Base-by-base conservation (phyloP, 257 asterid genomes). In the Solanum chiquidenum region DNA sequence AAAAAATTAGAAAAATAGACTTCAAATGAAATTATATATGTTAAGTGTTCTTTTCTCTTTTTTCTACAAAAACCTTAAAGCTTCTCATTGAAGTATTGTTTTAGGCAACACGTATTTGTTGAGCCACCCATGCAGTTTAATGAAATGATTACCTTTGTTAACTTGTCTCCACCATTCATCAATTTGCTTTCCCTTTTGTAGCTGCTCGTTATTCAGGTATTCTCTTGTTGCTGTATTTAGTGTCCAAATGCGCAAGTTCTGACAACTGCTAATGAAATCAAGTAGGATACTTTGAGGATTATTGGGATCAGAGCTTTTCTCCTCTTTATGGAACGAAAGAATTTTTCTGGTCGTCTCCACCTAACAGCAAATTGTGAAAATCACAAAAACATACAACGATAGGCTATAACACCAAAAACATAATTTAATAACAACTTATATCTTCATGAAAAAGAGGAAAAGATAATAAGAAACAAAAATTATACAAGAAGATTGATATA, bases 131-230 rank as follows among this genome's bases (percentile, higher is more conserved):
- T 71, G 77, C 77, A 40, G 64, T 40, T 60, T 40, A 82, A 46
- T 25, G 64, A 34, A 80, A 44, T 68, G 84, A 87, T 86, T 94
- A 97, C 99, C 99, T 96, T 95, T 97, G 91, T 93, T 92, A 72
- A 92, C 95, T 93, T 95, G 99, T 92, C 93, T 96, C 99, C 99
- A 95, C 99, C 99, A 97, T 92, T 97, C 99, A 91, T 97, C 99
- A 84, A 97, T 97, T 90, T 97, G 99, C 88, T 97, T 97, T 92
- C 99, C 99, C 91, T 97, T 97, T 88, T 97, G 98, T 90, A 97
- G 98, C 90, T 95, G 99, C 92, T 97, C 99, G 37, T 93, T 93
- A 89, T 96, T 97, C 91, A 97, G 90, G 90, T 92, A 95, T 88
- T 97, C 99, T 91, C 99, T 94, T 60, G 99, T 94, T 64, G 99